These are phyloP conservation scores for Metschnikowia henanensis DNA, from an alignment of 805 yeast species.

Conservation along the genomic window DNA sequence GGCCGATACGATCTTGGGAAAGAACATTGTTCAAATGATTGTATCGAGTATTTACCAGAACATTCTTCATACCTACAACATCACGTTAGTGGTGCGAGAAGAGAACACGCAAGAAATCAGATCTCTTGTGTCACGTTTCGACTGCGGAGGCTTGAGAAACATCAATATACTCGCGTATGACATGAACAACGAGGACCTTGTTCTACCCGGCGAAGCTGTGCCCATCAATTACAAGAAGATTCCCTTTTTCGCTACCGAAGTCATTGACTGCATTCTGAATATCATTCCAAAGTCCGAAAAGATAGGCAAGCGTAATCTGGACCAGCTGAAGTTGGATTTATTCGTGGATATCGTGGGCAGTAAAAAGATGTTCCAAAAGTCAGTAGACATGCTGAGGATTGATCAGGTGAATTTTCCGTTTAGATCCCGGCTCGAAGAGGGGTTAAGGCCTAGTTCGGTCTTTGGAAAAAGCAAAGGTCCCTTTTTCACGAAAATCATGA, in stretches of 20 bases:
- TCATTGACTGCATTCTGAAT: constrained; percentile 33
- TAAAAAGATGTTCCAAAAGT: constrained; percentile 34
- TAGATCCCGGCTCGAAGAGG: constrained; percentile 16
- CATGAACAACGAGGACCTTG: constrained; percentile 32
- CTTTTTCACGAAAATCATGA: constrained; percentile 34
- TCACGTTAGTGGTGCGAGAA: constrained; percentile 33
- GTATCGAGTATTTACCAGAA: constrained; percentile 27
- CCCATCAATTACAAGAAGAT: constrained; percentile 39
- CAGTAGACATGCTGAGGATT: constrained; percentile 28
- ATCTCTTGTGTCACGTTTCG: constrained; percentile 20
- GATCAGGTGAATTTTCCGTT: constrained; percentile 34
- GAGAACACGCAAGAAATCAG: constrained; percentile 20
- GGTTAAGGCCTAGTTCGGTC: constrained; percentile 16
- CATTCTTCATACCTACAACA: constrained; percentile 24
- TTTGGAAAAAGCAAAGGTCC: constrained; percentile 31
- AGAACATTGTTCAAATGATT: constrained; percentile 35
- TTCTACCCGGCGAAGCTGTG: constrained; percentile 34
- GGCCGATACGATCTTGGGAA: constrained; percentile 41
- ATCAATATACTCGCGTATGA: constrained; percentile 35
- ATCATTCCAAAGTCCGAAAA: constrained; percentile 21
- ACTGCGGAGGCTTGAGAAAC: constrained; percentile 20
- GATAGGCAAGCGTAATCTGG: constrained; percentile 22
- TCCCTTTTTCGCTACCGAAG: constrained; percentile 37
- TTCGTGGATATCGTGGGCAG: constrained; percentile 43
- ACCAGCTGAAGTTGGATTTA: constrained; percentile 33